A percentile compares a stretch with the other conserved stretches of the same genome.
phyloP scores from a whole-genome alignment of 495 filamentous ascomycete species.

The Xeromyces bisporus region DNA sequence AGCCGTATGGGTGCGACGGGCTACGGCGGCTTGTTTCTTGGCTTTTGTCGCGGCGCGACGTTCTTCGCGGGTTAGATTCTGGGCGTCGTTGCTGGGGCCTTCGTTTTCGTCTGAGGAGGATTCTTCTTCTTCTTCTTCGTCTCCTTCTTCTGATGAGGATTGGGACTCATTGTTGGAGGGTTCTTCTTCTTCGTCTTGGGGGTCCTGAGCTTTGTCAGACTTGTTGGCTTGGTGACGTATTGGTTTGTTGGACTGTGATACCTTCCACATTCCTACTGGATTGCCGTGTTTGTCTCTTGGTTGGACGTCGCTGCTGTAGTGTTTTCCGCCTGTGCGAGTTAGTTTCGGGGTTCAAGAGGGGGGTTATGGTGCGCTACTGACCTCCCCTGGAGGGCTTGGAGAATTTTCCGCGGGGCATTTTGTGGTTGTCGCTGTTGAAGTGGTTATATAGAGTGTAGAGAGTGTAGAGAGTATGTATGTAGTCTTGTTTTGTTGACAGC shows the following conservation, averaged over 20 bases:
- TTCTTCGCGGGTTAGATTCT: conserved; percentile 63
- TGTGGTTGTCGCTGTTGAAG: no score
- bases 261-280: conserved; percentile 57
- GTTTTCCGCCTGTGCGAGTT: conserved; percentile 61
- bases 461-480: no score
- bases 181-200: no score
- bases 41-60: conserved; percentile 80
- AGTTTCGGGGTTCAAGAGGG: conserved; percentile 1
- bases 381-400: conserved; percentile 85
- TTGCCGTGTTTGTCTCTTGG: conserved; percentile 78
- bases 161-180: conserved; percentile 21
- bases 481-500: no score
- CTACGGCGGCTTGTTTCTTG: conserved; percentile 74
- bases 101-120: conserved; percentile 26
- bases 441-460: no score
- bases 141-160: conserved; percentile 19
- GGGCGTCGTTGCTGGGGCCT: conserved; percentile 9
- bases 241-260: conserved; percentile 17
- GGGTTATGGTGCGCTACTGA: no score
- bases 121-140: conserved; percentile 22
- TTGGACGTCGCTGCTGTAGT: conserved; percentile 78
- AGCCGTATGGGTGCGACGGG: conserved; percentile 41
- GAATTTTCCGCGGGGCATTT: conserved; percentile 86
- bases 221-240: neutral
- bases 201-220: no score